Percentiles rank a stretch among this genome's conserved stretches.
These are phyloP conservation scores for Penicillium cosmopolitanum DNA, from an alignment of 495 filamentous ascomycete species.

Conservation along the genomic window DNA sequence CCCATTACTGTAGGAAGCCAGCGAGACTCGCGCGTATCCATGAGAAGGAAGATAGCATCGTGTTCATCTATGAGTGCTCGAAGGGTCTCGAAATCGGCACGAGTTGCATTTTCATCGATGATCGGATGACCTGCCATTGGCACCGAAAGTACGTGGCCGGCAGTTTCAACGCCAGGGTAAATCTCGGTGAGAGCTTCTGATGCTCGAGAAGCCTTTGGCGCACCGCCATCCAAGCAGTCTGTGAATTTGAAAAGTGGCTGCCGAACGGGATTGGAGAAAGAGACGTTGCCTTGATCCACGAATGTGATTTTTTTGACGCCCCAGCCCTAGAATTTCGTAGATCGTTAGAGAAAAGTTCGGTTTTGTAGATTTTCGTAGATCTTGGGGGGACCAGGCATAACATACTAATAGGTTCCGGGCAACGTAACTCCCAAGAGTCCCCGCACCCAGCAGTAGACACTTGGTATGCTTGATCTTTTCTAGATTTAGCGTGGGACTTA, in stretches of 20 bases:
- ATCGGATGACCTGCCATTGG: constrained; percentile 96
- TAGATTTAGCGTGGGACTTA: constrained; percentile 84
- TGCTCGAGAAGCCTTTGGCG: constrained; percentile 79
- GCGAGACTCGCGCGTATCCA: constrained; percentile 93
- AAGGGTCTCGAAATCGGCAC: constrained; percentile 74
- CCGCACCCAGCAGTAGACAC: constrained; percentile 92
- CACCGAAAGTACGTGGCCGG: constrained; percentile 78
- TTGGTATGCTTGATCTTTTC: constrained; percentile 88
- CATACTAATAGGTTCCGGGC: constrained; percentile 78
- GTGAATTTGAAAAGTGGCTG: constrained; percentile 90
- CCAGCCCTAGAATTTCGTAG: constrained; percentile 65
- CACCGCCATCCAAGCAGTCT: constrained; percentile 86
- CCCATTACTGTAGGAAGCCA: constrained; percentile 99
- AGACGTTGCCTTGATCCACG: constrained; percentile 90
- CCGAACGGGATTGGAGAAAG: constrained; percentile 96
- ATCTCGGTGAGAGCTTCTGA: constrained; percentile 82
- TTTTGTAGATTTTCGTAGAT: background rate
- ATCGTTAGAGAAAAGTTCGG: background rate
- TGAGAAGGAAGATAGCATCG: constrained; percentile 91
- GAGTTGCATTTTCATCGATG: constrained; percentile 65
- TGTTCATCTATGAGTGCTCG: constrained; percentile 79
- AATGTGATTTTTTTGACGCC: constrained; percentile 97
- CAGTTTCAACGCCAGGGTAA: constrained; percentile 84
- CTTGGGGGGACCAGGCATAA: constrained; percentile 24
- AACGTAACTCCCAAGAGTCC: constrained; percentile 92